Evolutionary conservation across 2,329 filamentous ascomycete species (phyloP), one percentile per base, ranked within the genome.

Genomic region (Aspergillus sclerotialis): DNA sequence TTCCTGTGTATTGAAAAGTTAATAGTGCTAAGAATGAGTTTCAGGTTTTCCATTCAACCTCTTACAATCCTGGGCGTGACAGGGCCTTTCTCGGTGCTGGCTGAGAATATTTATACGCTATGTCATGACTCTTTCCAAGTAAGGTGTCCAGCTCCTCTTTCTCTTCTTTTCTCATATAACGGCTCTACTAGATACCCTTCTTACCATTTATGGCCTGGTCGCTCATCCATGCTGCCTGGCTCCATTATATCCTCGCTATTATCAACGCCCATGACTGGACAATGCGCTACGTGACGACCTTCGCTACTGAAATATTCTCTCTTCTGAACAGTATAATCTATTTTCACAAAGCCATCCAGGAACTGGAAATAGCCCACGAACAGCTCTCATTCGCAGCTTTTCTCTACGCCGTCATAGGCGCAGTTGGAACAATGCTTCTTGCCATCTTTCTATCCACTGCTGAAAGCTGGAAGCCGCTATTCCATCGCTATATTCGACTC

Each of bases 261-360:
- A 73, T 81, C 56, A 82, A 82, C 53, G 78, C 77, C 4, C 77
- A 82, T 49, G 77, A 81, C 55, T 82, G 76, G 74, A 82, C 78
- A 0, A 82, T 82, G 78, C 68, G 74, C 46, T 82, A 82, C 54
- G 78, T 82, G 31, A 82, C 78, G 2, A 76, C 72, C 13, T 82
- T 81, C 53, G 78, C 70, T 39, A 77, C 74, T 28, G 78, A 82
- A 51, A 78, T 82, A 35, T 82, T 82, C 52, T 78, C 76, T 2
- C 65, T 82, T 7, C 61, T 82, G 17, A 82, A 82, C 56, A 78
- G 75, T 45, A 71, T 82, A 38, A 81, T 82, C 44, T 82, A 82
- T 56, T 79, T 82, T 48, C 73, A 80, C 56, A 82, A 82, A 55
- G 76, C 77, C 2, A 68, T 78, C 21, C 75, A 80, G 50, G 78